Evolutionary conservation across 2,329 filamentous ascomycete species (phyloP), one percentile per base, ranked within the genome.

Genomic region (Penicillium expansum): DNA sequence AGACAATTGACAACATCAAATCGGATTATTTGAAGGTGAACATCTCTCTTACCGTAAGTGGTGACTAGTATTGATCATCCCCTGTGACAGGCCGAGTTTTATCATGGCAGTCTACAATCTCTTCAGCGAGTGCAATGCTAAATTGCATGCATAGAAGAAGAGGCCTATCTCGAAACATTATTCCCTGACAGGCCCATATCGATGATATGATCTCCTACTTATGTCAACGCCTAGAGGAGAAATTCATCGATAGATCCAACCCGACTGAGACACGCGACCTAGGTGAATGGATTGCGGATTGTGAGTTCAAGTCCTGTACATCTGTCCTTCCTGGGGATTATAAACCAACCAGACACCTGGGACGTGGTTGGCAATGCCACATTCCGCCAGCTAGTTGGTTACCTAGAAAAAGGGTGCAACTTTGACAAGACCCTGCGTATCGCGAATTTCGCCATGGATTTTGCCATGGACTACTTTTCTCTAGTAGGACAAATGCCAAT

Each of bases 231-330:
- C 59, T 77, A 1, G 69, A 75, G n/a, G 62, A 63, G 2, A 55
- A 65, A 3, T 78, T 74, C 55, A 61, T 74, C 5, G 55, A 70
- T 24, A 65, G 48, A 3, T 29, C 57, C 0, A 67, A 69, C 29
- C 41, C 55, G 4, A 61, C 58, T 2, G 67, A 69, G 55, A 59
- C 59, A 1, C 76, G 71, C 51, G 65, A 77, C 18, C 64, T 80
- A 10, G 76, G 73, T 5, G 64, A 76, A 37, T 81, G 78, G 77
- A 62, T 79, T 11, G 35, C 66, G 10, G 79, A 68, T 61, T 77
- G 75, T 77, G 61, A 63, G 70, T 52, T 20, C 5, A 4, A 16
- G 5, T 11, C 9, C 20, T 30, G 7, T 16, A 29, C 13, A n/a
- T 8, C 20, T 3, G 41, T 51, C 20, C 22, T 45, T 39, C 20